Conservation (phyloP, 805 yeast species). For the Phaffomyces thermotolerans region DNA sequence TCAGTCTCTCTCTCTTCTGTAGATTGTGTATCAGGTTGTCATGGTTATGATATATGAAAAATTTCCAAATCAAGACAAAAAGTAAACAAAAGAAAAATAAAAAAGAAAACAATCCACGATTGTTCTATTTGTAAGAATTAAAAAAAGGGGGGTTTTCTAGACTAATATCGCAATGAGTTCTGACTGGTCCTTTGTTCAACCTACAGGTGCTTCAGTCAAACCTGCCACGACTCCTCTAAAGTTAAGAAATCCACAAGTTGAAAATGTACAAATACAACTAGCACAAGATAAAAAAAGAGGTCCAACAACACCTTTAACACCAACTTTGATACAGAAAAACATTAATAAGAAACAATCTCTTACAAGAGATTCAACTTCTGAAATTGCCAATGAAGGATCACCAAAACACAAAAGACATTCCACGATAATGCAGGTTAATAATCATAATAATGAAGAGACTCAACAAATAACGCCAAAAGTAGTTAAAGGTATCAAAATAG, state of each 20-base stretch:
- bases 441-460: background rate
- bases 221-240: slow-evolving; percentile 17
- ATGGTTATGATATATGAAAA: too few relatives aligned
- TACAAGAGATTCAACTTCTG: background rate
- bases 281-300: slow-evolving; percentile 18
- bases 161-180: background rate
- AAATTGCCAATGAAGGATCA: slow-evolving; percentile 11
- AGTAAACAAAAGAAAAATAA: too few relatives aligned
- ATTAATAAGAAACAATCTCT: slow-evolving; percentile 15
- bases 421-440: background rate
- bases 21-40: too few relatives aligned
- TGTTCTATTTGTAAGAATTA: too few relatives aligned
- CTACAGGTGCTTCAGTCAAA: slow-evolving; percentile 6
- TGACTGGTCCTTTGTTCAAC: slow-evolving; percentile 11
- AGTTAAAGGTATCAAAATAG: slow-evolving; percentile 20
- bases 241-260: slow-evolving; percentile 11
- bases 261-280: slow-evolving; percentile 8
- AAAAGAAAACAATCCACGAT: too few relatives aligned
- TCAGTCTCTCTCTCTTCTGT: too few relatives aligned
- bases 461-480: slow-evolving; percentile 17
- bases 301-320: slow-evolving; percentile 24
- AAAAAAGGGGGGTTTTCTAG: too few relatives aligned
- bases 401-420: slow-evolving; percentile 13
- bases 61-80: too few relatives aligned
- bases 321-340: slow-evolving; percentile 19